Conservation (phyloP, 169 alveolate species). For the Plasmodium vivax region DNA sequence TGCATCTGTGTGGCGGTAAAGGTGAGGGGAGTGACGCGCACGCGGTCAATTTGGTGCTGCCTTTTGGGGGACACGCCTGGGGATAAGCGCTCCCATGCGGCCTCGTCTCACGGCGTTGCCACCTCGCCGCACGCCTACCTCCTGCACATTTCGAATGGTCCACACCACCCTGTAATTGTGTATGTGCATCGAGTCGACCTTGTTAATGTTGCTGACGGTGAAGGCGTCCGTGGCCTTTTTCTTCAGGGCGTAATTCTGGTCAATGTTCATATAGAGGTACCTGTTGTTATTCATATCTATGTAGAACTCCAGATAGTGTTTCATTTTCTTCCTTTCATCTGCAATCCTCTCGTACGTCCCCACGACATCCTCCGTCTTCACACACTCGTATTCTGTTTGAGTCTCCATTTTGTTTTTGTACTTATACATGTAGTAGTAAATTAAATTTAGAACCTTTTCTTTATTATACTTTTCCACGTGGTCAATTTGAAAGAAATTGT, state of each 20-base stretch:
- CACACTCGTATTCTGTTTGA: constrained; percentile 39
- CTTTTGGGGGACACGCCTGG: not conserved
- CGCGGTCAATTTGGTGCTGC: not conserved
- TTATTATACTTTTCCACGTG: constrained; percentile 74
- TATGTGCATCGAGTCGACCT: constrained; percentile 72
- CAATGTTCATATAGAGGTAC: constrained; percentile 65
- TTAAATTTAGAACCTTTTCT: constrained; percentile 60
- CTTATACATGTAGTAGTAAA: constrained; percentile 66
- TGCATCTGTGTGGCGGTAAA: not conserved
- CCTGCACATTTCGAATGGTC: constrained; percentile 74
- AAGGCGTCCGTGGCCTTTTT: constrained; percentile 64
- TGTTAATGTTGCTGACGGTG: constrained; percentile 66
- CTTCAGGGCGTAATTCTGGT: constrained; percentile 69
- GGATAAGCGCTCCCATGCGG: not conserved
- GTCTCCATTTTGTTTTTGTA: constrained; percentile 39
- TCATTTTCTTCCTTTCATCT: constrained; percentile 63
- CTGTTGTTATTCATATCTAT: constrained; percentile 71
- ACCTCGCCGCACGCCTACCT: constrained; percentile 7
- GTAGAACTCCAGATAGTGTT: constrained; percentile 52
- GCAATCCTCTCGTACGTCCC: constrained; percentile 31
- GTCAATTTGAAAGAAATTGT: constrained; percentile 72
- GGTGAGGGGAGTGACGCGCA: not conserved
- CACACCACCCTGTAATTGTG: constrained; percentile 74
- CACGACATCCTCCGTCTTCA: constrained; percentile 35
- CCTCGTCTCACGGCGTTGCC: no score